Percentiles rank a stretch among this genome's conserved stretches.
These are phyloP conservation scores for Cystobasidiopsis lactophilus DNA, from an alignment of 768 basidiomycete species.

Conservation along the genomic window DNA sequence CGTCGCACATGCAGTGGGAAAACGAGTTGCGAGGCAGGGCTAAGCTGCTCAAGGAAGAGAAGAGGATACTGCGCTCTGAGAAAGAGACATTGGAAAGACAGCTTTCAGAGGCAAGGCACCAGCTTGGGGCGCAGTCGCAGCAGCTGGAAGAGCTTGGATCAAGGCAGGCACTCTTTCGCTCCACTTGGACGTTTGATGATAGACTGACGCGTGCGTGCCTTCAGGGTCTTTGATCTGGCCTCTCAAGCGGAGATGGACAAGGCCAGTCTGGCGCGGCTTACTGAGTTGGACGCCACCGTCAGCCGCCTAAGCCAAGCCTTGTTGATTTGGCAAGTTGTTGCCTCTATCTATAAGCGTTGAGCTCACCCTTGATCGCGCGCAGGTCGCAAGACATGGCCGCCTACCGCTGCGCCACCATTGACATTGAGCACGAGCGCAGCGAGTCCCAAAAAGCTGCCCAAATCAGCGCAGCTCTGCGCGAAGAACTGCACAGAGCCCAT, in stretches of 20 bases:
- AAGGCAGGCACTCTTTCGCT: not conserved
- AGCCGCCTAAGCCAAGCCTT: not conserved
- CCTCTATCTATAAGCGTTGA: not conserved
- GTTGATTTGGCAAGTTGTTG: not conserved
- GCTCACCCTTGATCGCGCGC: too few relatives aligned
- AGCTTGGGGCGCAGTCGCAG: not conserved
- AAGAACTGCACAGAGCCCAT: too few relatives aligned
- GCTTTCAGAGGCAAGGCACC: not conserved
- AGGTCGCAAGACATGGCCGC: too few relatives aligned
- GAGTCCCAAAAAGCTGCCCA: too few relatives aligned
- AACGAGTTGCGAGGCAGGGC: not conserved
- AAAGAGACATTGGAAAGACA: not conserved
- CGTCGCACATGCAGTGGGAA: not conserved
- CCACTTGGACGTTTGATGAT: not conserved
- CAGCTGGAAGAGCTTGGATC: not conserved
- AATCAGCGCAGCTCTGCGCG: too few relatives aligned
- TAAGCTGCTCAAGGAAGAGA: not conserved
- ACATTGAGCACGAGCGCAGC: too few relatives aligned
- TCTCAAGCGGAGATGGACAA: not conserved
- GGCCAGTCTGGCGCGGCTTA: not conserved
- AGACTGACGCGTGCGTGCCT: not conserved
- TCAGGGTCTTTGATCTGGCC: not conserved
- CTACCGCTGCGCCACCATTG: too few relatives aligned
- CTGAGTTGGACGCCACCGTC: not conserved
- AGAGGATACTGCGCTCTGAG: not conserved